Evolutionary conservation across 2,329 filamentous ascomycete genomes (phyloP), one percentile per base, ranked within the genome.

Genomic region (Xylariaceae sp.): DNA sequence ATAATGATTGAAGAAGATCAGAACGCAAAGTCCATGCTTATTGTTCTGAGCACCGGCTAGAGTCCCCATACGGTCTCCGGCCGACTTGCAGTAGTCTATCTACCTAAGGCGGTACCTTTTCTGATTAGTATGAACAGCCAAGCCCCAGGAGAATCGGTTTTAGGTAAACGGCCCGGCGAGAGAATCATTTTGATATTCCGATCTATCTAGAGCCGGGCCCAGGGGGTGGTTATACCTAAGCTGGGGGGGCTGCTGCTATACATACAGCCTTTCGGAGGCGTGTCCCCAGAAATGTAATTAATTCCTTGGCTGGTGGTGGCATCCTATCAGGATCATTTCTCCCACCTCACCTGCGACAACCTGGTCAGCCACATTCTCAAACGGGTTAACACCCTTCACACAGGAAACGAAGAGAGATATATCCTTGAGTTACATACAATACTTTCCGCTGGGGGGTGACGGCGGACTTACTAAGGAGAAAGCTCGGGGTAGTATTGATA

Each of bases 321-420:
- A 53, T 59, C 17, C 53, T 50, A 50, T 59, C 47, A 45, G 11
- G 49, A 51, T 37, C 53, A 45, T 48, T 50, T 6, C 42, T 47
- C 51, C 51, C 10, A 35, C 54, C 49, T 53, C 18, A 39, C 45
- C 9, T 58, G 52, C 18, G 45, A 53, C 42, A 63, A 57, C 60
- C 58, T 57, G 50, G 62, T 45, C 62, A 60, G 62, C 60, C 62
- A 59, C 59, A 58, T 49, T 48, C 51, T 57, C 53, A 56, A 54
- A 57, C 37, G 34, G 52, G 37, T 49, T 4, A 56, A 50, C 23
- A 4, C 37, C 11, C 37, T 42, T 13, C 11, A 42, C 9, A 42
- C 37, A 42, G 37, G 2, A 42, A 42, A 11, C 23, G 4, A 30
- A 30, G 23, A 30, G 23, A 30, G 23, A 30, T 30, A 30, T 30